These are phyloP conservation scores for Ceriops tagal DNA, from an alignment of 345 rosid genomes.

Conservation along the genomic window DNA sequence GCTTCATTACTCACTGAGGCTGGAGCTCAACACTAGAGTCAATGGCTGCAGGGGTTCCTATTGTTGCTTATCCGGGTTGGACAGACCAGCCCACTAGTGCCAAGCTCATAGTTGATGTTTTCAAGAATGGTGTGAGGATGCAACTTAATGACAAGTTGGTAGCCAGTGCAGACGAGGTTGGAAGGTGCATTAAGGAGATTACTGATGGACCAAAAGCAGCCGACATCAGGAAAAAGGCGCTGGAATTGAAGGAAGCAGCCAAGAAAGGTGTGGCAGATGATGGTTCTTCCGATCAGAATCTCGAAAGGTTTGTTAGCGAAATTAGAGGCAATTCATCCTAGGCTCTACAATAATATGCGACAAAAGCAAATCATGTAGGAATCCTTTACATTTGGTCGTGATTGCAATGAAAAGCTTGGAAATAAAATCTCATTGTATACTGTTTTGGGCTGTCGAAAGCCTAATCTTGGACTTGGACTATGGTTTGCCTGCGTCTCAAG, in stretches of 20 bases:
- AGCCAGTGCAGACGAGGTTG: constrained; percentile 35
- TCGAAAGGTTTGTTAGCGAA: constrained; percentile 38
- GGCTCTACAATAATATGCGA: no score
- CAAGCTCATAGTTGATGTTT: constrained; percentile 42
- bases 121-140: constrained; percentile 43
- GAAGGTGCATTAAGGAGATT: constrained; percentile 43
- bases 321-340: constrained; percentile 1
- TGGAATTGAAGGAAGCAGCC: constrained; percentile 34
- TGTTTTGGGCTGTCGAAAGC: no score
- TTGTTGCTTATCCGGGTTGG: constrained; percentile 49
- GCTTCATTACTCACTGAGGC: constrained; percentile 58
- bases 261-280: constrained; percentile 32
- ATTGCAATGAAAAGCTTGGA: no score
- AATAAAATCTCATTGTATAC: no score
- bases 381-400: no score
- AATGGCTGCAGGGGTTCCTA: constrained; percentile 44
- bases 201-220: constrained; percentile 21
- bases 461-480: no score
- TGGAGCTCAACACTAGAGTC: constrained; percentile 62
- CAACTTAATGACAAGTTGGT: constrained; percentile 21
- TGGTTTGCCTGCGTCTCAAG: no score
- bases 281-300: constrained; percentile 40
- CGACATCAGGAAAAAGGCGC: constrained; percentile 37
- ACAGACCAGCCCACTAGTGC: constrained; percentile 42
- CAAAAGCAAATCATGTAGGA: no score